Conservation (phyloP, 2,329 filamentous ascomycete species). For the Fonsecaea multimorphosa region DNA sequence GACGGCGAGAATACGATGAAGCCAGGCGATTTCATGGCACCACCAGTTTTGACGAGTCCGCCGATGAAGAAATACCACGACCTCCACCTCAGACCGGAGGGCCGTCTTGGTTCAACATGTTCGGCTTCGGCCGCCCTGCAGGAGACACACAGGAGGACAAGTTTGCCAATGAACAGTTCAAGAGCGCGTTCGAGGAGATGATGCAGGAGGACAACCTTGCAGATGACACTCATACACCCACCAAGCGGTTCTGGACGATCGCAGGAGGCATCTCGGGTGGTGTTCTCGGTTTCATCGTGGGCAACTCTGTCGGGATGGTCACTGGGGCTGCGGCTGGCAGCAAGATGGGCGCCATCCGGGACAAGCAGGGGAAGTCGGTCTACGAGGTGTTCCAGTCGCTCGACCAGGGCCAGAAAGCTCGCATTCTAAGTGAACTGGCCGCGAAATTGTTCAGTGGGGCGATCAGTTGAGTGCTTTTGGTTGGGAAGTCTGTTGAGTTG, state of each 20-base stretch:
- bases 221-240: slow-evolving; percentile 63
- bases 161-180: slow-evolving; percentile 80
- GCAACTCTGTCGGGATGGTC: slow-evolving; percentile 85
- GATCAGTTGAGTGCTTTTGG: slow-evolving; percentile 22
- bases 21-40: slow-evolving; percentile 66
- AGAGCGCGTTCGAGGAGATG: slow-evolving; percentile 89
- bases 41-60: slow-evolving; percentile 58
- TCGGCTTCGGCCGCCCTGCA: slow-evolving; percentile 60
- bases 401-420: slow-evolving; percentile 79
- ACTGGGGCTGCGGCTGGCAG: slow-evolving; percentile 94
- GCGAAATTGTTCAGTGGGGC: slow-evolving; percentile 73
- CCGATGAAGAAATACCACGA: slow-evolving; percentile 40
- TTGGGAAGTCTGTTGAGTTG: neutral
- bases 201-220: slow-evolving; percentile 83
- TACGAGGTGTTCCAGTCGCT: slow-evolving; percentile 89
- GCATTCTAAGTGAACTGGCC: slow-evolving; percentile 81
- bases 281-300: slow-evolving; percentile 92
- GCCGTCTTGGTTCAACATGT: slow-evolving; percentile 71
- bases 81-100: slow-evolving; percentile 55
- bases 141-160: slow-evolving; percentile 45
- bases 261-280: slow-evolving; percentile 86
- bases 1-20: slow-evolving; percentile 83
- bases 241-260: slow-evolving; percentile 82
- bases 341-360: slow-evolving; percentile 83
- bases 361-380: slow-evolving; percentile 92